Evolutionary conservation across 129 eudicot species (phyloP).

Genomic region (Flaveria sonorensis): DNA sequence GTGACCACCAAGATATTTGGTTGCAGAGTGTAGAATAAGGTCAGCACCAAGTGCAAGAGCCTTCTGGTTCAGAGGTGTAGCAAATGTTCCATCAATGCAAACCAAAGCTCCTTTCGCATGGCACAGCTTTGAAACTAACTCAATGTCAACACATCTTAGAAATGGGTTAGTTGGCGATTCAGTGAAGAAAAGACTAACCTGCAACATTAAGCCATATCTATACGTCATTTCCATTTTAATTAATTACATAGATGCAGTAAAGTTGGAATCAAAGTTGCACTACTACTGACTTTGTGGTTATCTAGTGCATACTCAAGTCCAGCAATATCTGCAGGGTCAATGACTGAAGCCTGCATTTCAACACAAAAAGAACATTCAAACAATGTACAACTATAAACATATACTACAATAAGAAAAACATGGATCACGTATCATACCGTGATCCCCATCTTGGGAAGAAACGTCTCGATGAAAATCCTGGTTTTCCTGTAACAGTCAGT

Average conservation of each 20-base stretch:
- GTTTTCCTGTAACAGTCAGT: slow-evolving; percentile 93
- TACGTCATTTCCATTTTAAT: background rate
- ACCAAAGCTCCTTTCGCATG: slow-evolving; percentile 78
- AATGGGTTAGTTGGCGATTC: slow-evolving; percentile 96
- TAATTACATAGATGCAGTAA: background rate
- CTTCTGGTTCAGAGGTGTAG: slow-evolving; percentile 90
- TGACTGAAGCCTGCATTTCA: slow-evolving; percentile 66
- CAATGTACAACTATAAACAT: background rate
- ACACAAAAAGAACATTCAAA: slow-evolving; percentile 6
- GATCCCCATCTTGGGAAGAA: slow-evolving; percentile 92
- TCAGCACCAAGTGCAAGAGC: slow-evolving; percentile 94
- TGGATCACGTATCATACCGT: slow-evolving; percentile 41
- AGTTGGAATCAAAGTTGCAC: background rate
- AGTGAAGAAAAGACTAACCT: slow-evolving; percentile 82
- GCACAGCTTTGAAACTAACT: slow-evolving; percentile 84
- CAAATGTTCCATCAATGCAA: slow-evolving; percentile 88
- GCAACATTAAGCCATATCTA: slow-evolving; percentile 17
- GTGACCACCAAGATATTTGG: slow-evolving; percentile 85
- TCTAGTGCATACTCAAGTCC: slow-evolving; percentile 62
- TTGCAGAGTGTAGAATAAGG: slow-evolving; percentile 79
- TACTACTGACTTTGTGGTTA: slow-evolving; percentile 60
- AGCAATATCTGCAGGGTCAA: slow-evolving; percentile 78
- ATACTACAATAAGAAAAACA: background rate
- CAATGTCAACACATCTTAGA: slow-evolving; percentile 83
- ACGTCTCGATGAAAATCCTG: slow-evolving; percentile 72